Evolutionary conservation across 371 early-diverging fungal genomes (phyloP).

Genomic region (Vairimorpha apis): DNA sequence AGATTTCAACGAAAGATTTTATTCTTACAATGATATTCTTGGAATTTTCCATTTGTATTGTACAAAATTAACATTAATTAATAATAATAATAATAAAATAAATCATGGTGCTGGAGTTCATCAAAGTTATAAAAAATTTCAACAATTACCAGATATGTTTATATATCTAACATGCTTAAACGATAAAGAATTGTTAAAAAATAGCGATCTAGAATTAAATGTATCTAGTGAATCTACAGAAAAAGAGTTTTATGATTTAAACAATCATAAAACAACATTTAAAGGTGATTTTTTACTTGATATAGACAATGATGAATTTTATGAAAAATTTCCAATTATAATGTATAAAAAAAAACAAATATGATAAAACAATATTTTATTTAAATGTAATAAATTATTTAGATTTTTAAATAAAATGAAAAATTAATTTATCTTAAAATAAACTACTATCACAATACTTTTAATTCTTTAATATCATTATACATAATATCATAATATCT

Average conservation of each 20-base stretch:
- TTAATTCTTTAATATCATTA: slow-evolving; percentile 16
- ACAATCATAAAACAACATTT: neutral
- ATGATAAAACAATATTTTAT: neutral
- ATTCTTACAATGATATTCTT: neutral
- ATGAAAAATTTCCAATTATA: neutral
- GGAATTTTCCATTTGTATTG: neutral
- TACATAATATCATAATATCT: slow-evolving; percentile 28
- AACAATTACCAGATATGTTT: neutral
- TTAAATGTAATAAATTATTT: neutral
- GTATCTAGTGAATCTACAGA: neutral
- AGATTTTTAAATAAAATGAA: neutral
- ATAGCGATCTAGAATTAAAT: neutral
- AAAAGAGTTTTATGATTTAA: neutral
- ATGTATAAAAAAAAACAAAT: neutral
- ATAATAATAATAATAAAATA: slow-evolving; percentile 1
- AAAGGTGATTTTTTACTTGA: neutral
- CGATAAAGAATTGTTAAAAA: slow-evolving; percentile 1
- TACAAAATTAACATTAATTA: neutral
- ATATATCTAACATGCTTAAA: neutral
- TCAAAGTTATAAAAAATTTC: slow-evolving; percentile 2
- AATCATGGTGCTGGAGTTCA: neutral
- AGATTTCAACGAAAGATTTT: neutral
- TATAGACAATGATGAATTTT: neutral
- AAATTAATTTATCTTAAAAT: neutral
- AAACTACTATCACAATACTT: neutral